phyloP scores from a whole-genome alignment of 73 alveolate species.

The Paramecium sonneborni region DNA sequence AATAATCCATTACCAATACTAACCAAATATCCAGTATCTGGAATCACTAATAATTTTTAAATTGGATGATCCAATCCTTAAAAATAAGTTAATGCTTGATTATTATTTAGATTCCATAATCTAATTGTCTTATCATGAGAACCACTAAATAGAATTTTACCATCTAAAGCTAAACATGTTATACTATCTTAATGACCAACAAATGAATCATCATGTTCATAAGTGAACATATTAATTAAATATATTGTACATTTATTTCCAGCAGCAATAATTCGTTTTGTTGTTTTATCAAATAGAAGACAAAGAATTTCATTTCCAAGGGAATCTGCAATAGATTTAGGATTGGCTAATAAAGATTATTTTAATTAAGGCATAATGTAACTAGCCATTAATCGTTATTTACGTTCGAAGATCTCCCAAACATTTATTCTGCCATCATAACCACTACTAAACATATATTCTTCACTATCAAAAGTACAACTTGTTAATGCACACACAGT shows the following conservation, averaged over 20 bases:
- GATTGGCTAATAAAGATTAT: slow-evolving; percentile 51
- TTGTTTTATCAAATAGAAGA: slow-evolving; percentile 73
- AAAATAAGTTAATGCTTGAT: slow-evolving; percentile 67
- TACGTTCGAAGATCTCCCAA: slow-evolving; percentile 92
- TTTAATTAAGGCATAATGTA: slow-evolving; percentile 80
- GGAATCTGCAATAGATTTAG: not conserved
- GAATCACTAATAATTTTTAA: slow-evolving; percentile 72
- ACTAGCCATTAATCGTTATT: slow-evolving; percentile 66
- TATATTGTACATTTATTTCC: slow-evolving; percentile 76
- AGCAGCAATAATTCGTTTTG: slow-evolving; percentile 81
- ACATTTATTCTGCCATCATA: slow-evolving; percentile 87
- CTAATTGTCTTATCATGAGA: slow-evolving; percentile 88
- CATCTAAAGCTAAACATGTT: slow-evolving; percentile 83
- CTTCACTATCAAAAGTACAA: slow-evolving; percentile 65
- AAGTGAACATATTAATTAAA: slow-evolving; percentile 73
- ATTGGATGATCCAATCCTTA: slow-evolving; percentile 76
- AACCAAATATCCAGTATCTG: slow-evolving; percentile 82
- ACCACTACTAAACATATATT: slow-evolving; percentile 82
- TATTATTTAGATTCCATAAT: slow-evolving; percentile 79
- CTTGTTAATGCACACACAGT: slow-evolving; percentile 82
- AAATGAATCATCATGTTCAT: slow-evolving; percentile 68
- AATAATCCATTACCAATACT: slow-evolving; percentile 76
- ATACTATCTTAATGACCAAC: slow-evolving; percentile 85
- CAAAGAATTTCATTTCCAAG: slow-evolving; percentile 82
- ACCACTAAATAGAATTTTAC: slow-evolving; percentile 83